phyloP scores from a whole-genome alignment of 1,284 basidiomycete species.

The Irpex sp. region DNA sequence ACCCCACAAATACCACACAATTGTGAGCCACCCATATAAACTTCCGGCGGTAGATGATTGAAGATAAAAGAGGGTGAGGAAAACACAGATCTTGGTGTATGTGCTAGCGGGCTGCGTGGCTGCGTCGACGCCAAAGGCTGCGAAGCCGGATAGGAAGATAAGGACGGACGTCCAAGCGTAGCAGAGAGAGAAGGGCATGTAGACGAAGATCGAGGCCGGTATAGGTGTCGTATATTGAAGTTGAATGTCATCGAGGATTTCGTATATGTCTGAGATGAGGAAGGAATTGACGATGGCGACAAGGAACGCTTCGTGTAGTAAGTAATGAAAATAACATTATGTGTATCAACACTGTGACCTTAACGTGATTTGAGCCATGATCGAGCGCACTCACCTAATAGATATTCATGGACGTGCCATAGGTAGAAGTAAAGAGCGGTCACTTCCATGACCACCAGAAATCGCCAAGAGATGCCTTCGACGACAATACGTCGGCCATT shows the following conservation, averaged over 20 bases:
- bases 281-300: not conserved
- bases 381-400: slow-evolving; percentile 46
- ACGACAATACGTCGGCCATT: slow-evolving; percentile 77
- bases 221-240: slow-evolving; percentile 19
- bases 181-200: slow-evolving; percentile 89
- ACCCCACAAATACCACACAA: slow-evolving; percentile 80
- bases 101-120: slow-evolving; percentile 70
- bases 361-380: no score
- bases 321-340: no score
- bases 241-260: not conserved
- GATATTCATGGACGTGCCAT: slow-evolving; percentile 70
- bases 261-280: not conserved
- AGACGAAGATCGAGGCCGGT: slow-evolving; percentile 77
- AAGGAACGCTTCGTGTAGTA: not conserved
- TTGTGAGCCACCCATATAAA: slow-evolving; percentile 83
- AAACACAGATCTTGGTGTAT: slow-evolving; percentile 22
- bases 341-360: no score
- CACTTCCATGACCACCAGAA: slow-evolving; percentile 80
- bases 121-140: slow-evolving; percentile 86
- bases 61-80: not conserved
- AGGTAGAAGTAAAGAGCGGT: slow-evolving; percentile 85
- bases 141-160: slow-evolving; percentile 84
- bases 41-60: slow-evolving; percentile 66
- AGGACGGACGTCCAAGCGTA: slow-evolving; percentile 95
- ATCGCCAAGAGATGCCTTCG: slow-evolving; percentile 85